A percentile compares a stretch with the other conserved stretches of the same genome.
Evolutionary conservation across 768 basidiomycete species (phyloP).

Genomic region (Hygrocybe punicea): DNA sequence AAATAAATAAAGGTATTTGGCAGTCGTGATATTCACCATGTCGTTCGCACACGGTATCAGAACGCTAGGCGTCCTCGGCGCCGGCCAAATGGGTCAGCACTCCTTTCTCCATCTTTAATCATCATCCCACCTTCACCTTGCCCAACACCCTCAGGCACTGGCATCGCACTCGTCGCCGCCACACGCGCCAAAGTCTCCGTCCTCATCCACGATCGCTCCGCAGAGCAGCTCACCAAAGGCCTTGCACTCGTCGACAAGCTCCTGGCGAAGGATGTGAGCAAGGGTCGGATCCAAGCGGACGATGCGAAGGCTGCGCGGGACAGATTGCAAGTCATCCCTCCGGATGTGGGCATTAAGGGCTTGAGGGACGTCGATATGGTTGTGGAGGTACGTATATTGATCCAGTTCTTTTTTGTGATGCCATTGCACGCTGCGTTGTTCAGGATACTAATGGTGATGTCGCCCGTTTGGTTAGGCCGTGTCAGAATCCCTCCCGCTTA

Average conservation of each 20-base stretch:
- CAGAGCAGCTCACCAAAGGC: constrained; percentile 69
- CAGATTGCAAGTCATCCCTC: constrained; percentile 58
- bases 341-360: constrained; percentile 47
- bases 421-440: neutral
- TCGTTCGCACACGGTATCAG: constrained; percentile 66
- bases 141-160: constrained; percentile 56
- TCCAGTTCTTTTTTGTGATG: neutral
- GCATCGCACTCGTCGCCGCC: constrained; percentile 85
- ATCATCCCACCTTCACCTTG: neutral
- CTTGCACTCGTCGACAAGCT: constrained; percentile 74
- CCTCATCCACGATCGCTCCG: constrained; percentile 76
- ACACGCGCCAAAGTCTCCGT: constrained; percentile 84
- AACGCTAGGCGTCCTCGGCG: constrained; percentile 73
- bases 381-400: constrained; percentile 62
- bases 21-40: constrained; percentile 2
- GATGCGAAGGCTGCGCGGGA: constrained; percentile 73
- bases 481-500: constrained; percentile 77
- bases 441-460: neutral
- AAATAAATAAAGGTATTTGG: too few relatives aligned
- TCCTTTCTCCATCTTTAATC: neutral
- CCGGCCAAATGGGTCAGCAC: constrained; percentile 63
- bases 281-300: constrained; percentile 66
- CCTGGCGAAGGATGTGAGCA: constrained; percentile 83
- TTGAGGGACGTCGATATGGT: constrained; percentile 86
- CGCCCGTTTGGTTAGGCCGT: constrained; percentile 61